Base-by-base conservation (phyloP, 768 basidiomycete genomes). In the Dictyophora rubrovolvata region DNA sequence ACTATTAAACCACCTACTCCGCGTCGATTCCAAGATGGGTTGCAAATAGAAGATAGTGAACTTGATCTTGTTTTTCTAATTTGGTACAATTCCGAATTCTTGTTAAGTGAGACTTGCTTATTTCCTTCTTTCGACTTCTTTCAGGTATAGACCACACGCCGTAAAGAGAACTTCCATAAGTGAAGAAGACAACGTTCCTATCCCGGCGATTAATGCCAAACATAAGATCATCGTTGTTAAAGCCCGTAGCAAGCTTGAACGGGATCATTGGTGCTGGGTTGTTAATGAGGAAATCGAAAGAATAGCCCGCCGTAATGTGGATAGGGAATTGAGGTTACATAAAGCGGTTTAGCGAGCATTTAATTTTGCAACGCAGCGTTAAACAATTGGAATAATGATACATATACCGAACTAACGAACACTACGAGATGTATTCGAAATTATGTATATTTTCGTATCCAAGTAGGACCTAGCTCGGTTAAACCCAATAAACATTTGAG, bases 221-320 rank as follows among this genome's bases (percentile, higher is more conserved):
- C 73, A 81, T 61, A 84, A 85, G 68, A 64, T 84, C 57, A 65
- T 79, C 16, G 77, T 93, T 1, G 86, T 87, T 64, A 79, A 83
- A 62, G 84, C 87, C 54, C 77, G 93, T 67, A 92, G 83, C 67
- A 84, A 85, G 72, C 74, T 97, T 37, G 95, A 98, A 70, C 76
- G 94, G 28, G 93, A 98, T 69, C 79, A 86, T 28, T 97, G 94
- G 94, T 92, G 92, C 65, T 96, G 89, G 87, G 91, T 90, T 0
- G 72, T 98, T 64, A 93, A 90, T 61, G 81, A 80, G 49, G 92
- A 95, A 73, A 92, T 96, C 62, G 93, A 97, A 71, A 84, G 83
- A 68, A 72, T 87, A 14, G 82, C 82, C 42, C 75, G 89, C 66
- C 71, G 72, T 9, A 81, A 84, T 65, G 73, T 67, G 61, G 80